Conservation (phyloP, 345 rosid genomes). For the Acer saccharum region DNA sequence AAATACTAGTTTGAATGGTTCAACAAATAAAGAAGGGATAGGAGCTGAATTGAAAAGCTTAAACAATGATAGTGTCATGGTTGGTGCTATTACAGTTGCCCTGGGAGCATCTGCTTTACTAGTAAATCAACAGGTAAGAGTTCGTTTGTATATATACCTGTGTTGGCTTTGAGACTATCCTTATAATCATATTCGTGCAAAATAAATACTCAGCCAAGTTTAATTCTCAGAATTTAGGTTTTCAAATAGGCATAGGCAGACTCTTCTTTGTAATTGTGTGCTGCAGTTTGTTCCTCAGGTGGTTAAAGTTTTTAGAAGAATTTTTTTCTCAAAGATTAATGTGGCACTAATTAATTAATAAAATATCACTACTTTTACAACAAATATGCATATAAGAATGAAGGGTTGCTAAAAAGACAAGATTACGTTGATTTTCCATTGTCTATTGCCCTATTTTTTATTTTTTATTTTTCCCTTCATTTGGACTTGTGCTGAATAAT, state of each 20-base stretch:
- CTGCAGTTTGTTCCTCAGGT: conserved; percentile 1
- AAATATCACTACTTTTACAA: not conserved
- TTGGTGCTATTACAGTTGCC: conserved; percentile 89
- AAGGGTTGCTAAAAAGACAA: not conserved
- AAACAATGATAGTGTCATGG: conserved; percentile 57
- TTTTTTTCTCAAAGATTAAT: conserved; percentile 6
- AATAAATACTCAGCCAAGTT: not conserved
- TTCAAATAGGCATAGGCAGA: not conserved
- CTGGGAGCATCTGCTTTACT: conserved; percentile 89
- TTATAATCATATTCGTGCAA: not conserved
- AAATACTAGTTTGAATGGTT: conserved; percentile 24
- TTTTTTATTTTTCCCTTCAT: not conserved
- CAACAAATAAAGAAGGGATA: conserved; percentile 30
- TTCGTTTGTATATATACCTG: conserved; percentile 16
- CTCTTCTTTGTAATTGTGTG: conserved; percentile 10
- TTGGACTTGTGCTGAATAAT: not conserved
- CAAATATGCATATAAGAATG: not conserved
- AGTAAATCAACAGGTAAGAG: conserved; percentile 61
- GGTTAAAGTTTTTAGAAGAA: not conserved
- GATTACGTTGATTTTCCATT: not conserved
- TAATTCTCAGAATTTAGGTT: conserved; percentile 7
- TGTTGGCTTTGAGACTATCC: not conserved
- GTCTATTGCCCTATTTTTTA: not conserved
- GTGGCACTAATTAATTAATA: not conserved
- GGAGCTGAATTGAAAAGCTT: conserved; percentile 34